These are phyloP conservation scores for Salix purpurea DNA, from an alignment of 345 rosid species.

Conservation along the genomic window DNA sequence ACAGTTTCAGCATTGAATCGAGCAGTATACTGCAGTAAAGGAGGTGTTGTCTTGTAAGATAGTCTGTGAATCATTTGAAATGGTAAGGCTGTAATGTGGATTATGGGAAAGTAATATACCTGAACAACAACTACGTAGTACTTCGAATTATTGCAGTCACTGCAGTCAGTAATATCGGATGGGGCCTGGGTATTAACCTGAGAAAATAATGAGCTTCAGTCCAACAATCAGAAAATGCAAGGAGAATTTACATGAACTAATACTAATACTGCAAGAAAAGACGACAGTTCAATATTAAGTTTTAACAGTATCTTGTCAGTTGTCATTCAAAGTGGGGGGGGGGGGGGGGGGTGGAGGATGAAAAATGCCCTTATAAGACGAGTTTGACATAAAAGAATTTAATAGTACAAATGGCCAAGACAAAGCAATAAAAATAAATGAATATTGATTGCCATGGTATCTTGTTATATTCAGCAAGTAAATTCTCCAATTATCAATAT, in stretches of 20 bases:
- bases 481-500: not conserved
- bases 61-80: not conserved
- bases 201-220: constrained; percentile 9
- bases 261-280: not conserved
- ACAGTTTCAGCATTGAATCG: constrained; percentile 81
- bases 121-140: constrained; percentile 79
- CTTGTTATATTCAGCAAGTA: not conserved
- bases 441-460: not conserved
- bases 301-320: not conserved
- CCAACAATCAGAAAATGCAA: not conserved
- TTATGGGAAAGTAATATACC: constrained; percentile 35
- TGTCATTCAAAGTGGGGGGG: not conserved
- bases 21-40: constrained; percentile 60
- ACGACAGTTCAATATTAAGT: not conserved
- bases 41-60: constrained; percentile 7
- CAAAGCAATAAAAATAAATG: not conserved
- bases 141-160: constrained; percentile 71
- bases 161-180: constrained; percentile 59
- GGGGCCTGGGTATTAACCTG: constrained; percentile 86
- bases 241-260: not conserved
- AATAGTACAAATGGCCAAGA: not conserved
- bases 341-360: too few species aligned
- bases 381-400: not conserved
- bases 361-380: not conserved
- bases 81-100: constrained; percentile 1